Evolutionary conservation across 2,329 filamentous ascomycete genomes (phyloP), one percentile per base, ranked within the genome.

Genomic region (Colletotrichum horii): DNA sequence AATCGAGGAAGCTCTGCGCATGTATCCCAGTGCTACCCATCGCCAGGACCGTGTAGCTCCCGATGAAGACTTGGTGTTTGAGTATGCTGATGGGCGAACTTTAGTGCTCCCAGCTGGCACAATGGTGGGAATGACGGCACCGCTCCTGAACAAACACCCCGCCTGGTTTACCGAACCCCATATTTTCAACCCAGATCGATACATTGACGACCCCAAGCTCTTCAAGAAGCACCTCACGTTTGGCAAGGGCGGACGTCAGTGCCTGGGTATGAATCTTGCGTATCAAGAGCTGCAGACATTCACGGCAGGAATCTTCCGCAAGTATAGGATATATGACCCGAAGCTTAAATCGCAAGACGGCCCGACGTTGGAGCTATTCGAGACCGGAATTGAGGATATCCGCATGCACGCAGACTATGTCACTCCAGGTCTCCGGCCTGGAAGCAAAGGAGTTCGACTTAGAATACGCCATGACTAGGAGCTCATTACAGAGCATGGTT

Each of bases 401-500:
- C 11, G 43, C 6, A 52, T 52, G 43, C n/a, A 52, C 0, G 43
- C 43, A 52, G 43, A 52, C 43, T 52, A 14, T 8, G 43, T 52
- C 6, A 52, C 43, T 0, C 4, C 6, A 3, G 43, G 43, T 0
- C 43, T 52, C n/a, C 43, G 43, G 24, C n/a, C 43, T 22, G 43
- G n/a, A 0, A 52, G n/a, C 43, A 52, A 52, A 3, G 43, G 43
- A 14, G 43, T 52, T 1, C 11, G 43, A 3, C 11, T 52, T 8
- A 52, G 43, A 52, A 52, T 52, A 52, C 43, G 43, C 22, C 43
- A 22, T 52, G 11, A 22, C 11, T 52, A 52, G 43, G 2, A 14
- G n/a, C 43, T 22, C 38, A 48, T 12, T 0, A 6, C 4, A 6
- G 9, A n/a, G 3, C 7, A 2, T 30, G 8, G 7, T 12, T 4